phyloP scores from a whole-genome alignment of 73 alveolate species.

The Tetrahymena malaccensis region DNA sequence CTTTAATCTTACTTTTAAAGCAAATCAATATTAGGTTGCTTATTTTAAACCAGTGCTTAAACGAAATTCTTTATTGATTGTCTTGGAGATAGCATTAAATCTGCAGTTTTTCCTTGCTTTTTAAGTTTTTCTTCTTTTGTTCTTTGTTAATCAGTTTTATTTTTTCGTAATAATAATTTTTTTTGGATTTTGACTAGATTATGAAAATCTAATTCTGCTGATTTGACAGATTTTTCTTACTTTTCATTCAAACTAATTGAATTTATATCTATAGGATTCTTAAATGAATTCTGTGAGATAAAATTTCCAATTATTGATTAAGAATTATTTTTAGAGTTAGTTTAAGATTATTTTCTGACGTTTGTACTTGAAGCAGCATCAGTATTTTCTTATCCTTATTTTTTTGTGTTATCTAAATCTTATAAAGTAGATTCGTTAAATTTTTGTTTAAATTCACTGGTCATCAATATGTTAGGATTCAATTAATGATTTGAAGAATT shows the following conservation, averaged over 20 bases:
- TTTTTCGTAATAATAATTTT: neutral
- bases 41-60: neutral
- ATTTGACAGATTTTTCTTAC: neutral
- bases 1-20: neutral
- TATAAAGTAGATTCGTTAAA: neutral
- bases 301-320: too few species aligned
- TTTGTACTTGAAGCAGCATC: neutral
- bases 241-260: neutral
- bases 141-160: neutral
- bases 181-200: neutral
- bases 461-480: neutral
- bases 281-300: neutral
- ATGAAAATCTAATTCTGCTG: neutral
- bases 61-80: neutral
- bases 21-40: neutral
- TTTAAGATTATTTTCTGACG: neutral
- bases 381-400: neutral
- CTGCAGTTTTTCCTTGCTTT: neutral
- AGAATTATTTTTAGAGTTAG: neutral
- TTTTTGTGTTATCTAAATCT: neutral
- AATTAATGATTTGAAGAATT: neutral
- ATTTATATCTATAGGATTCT: neutral
- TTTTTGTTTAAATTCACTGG: neutral
- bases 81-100: neutral
- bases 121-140: neutral